A percentile compares a stretch with the other conserved stretches of the same genome.
phyloP scores from a whole-genome alignment of 257 asterid genomes.

The Mitragyna speciosa region DNA sequence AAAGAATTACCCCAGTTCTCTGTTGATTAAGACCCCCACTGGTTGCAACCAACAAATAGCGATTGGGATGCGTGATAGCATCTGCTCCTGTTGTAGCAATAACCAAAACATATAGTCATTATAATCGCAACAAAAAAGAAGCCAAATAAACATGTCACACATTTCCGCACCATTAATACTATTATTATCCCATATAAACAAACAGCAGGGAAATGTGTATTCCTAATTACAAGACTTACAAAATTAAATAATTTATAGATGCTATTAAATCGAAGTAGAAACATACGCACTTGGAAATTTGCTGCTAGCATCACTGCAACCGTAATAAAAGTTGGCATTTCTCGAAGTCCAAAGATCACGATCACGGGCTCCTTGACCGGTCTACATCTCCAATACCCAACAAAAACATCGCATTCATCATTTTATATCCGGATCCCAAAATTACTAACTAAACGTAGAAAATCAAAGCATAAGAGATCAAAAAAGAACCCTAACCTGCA shows the following conservation, averaged over 20 bases:
- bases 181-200: not conserved
- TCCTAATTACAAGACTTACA: not conserved
- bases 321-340: slow-evolving; percentile 56
- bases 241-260: not conserved
- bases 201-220: not conserved
- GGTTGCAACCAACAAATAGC: slow-evolving; percentile 81
- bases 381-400: slow-evolving; percentile 56
- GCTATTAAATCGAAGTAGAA: slow-evolving; percentile 1
- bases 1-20: slow-evolving; percentile 85
- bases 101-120: slow-evolving; percentile 5
- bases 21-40: slow-evolving; percentile 99
- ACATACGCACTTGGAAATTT: slow-evolving; percentile 64
- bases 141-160: not conserved
- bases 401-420: slow-evolving; percentile 37
- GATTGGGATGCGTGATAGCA: slow-evolving; percentile 52
- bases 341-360: slow-evolving; percentile 84
- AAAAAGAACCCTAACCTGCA: slow-evolving; percentile 55
- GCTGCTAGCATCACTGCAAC: slow-evolving; percentile 77
- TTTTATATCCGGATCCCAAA: slow-evolving; percentile 39
- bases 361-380: slow-evolving; percentile 40
- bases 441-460: slow-evolving; percentile 4
- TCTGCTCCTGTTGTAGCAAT: slow-evolving; percentile 57
- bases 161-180: not conserved
- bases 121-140: not conserved
- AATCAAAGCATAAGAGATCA: not conserved